phyloP scores from a whole-genome alignment of 257 asterid species.

The Gardenia jasminoides region DNA sequence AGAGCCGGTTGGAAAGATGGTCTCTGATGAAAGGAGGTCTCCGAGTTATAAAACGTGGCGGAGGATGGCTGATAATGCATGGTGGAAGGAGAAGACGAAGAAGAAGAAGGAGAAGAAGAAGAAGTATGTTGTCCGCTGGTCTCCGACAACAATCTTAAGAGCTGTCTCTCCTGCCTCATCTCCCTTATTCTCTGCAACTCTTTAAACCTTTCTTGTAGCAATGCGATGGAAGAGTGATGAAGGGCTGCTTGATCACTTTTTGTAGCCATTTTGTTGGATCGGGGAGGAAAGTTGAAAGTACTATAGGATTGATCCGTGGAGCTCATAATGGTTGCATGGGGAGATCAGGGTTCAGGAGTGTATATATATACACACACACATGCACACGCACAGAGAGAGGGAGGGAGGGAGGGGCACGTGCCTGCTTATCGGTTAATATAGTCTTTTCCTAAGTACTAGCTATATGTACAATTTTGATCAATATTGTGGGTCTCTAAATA shows the following conservation, averaged over 20 bases:
- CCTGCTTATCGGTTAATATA: background rate
- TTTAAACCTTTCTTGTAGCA: constrained; percentile 40
- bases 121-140: background rate
- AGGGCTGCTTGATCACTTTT: constrained; percentile 14
- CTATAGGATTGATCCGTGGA: background rate
- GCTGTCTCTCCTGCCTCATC: constrained; percentile 39
- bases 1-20: constrained; percentile 21
- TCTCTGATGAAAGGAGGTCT: constrained; percentile 11
- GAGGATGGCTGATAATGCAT: constrained; percentile 14
- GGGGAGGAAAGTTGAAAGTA: background rate
- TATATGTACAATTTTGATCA: background rate
- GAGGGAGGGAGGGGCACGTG: background rate
- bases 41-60: constrained; percentile 1
- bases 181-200: constrained; percentile 29
- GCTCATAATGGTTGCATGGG: constrained; percentile 9
- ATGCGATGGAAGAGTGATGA: constrained; percentile 34
- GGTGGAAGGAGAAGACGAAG: background rate
- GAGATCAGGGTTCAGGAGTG: background rate
- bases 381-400: too few species aligned
- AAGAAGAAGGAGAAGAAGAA: background rate
- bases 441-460: background rate
- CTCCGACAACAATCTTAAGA: constrained; percentile 12
- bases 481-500: background rate
- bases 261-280: constrained; percentile 13
- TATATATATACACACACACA: background rate